Evolutionary conservation across 257 asterid species (phyloP).

Genomic region (Nemophila menziesii): DNA sequence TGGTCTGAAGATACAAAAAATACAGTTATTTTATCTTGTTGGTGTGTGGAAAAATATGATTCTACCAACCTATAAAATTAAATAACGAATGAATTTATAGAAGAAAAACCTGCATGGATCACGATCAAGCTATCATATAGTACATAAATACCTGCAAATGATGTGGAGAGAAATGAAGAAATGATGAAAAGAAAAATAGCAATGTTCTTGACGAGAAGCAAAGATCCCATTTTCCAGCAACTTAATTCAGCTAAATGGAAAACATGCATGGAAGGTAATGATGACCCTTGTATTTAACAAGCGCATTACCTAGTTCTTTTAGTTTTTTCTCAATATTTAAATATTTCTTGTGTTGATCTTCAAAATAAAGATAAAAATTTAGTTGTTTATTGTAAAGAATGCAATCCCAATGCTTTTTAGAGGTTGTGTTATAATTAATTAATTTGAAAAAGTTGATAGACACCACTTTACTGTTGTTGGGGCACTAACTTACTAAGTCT

Average conservation of each 20-base stretch:
- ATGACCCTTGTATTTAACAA: constrained; percentile 17
- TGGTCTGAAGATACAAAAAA: no score
- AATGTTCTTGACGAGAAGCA: constrained; percentile 36
- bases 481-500: constrained; percentile 59
- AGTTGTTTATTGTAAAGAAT: constrained; percentile 26
- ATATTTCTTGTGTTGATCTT: not conserved
- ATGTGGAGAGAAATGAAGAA: constrained; percentile 43
- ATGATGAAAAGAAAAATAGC: constrained; percentile 54
- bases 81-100: no score
- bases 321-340: no score
- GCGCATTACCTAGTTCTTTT: constrained; percentile 6
- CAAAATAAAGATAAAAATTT: constrained; percentile 13
- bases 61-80: no score
- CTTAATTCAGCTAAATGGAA: constrained; percentile 11
- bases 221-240: constrained; percentile 27
- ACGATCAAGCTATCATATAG: no score
- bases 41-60: no score
- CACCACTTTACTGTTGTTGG: constrained; percentile 64
- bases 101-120: no score
- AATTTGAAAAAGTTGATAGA: constrained; percentile 37
- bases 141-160: constrained; percentile 68
- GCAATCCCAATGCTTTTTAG: constrained; percentile 18
- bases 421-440: no score
- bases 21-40: no score
- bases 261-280: constrained; percentile 14